Base-by-base conservation (phyloP, 2,329 filamentous ascomycete species). In the Aspergillus uvarum region DNA sequence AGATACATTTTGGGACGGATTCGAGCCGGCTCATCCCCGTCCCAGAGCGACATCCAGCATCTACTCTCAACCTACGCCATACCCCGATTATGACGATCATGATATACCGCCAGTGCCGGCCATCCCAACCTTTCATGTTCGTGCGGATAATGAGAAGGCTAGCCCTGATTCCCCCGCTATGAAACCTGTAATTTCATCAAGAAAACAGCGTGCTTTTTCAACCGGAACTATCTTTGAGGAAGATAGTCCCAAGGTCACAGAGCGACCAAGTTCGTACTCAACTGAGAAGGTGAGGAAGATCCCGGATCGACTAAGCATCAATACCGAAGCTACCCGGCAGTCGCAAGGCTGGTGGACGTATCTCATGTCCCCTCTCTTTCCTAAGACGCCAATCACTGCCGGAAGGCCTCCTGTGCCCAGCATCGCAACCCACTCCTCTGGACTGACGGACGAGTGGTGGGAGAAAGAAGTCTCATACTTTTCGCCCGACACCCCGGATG, bases 261-360 rank as follows among this genome's bases (percentile, higher is more conserved):
- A 53, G 42, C 60, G 67, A 44, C 57, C 60, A 22, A 61, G 69
- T 22, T 67, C 71, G 11, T 64, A 63, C 52, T 75, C 71, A 19
- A 67, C 69, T 31, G 73, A 74, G 48, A 72, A 68, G 48, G 64
- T 65, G 50, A 63, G 72, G 32, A 65, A 66, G n/a, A 70, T 72
- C 4, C 63, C 75, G 22, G 65, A 66, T 38, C 68, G 67, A 7
- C 66, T 73, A 4, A 76, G 72, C 44, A 68, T 77, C 21, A 76
- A 76, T 53, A 75, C 75, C 4, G 65, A 76, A 22, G 60, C 69
- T 47, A 71, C 76, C 51, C 80, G 72, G 31, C 69, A 75, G 26
- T 82, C 80, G 0, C 77, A 81, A 59, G 80, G 80, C 19, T 82
- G 80, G 80, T 82, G 80, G 80, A 82, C 76, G 29, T 73, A 77